A percentile compares a stretch with the other conserved stretches of the same genome.
Evolutionary conservation across 1,284 basidiomycete species (phyloP).

Genomic region (Agaricales sp.): DNA sequence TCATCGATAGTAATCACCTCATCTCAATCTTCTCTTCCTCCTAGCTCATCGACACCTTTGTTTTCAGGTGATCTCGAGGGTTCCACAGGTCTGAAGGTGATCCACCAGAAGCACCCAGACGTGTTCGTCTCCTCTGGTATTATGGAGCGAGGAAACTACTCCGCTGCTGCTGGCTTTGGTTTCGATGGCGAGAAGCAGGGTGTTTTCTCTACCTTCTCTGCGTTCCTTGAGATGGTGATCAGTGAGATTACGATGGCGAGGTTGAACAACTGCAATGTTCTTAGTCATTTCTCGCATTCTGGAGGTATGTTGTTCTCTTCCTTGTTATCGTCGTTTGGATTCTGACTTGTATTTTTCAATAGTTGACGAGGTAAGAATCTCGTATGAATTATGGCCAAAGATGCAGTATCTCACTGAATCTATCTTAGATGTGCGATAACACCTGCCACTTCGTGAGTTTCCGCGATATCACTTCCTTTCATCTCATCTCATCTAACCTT

Average conservation of each 20-base stretch:
- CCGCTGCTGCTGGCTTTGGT: constrained; percentile 79
- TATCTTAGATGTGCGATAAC: constrained; percentile 64
- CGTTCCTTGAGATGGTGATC: constrained; percentile 82
- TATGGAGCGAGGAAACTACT: constrained; percentile 77
- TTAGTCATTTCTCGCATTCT: constrained; percentile 82
- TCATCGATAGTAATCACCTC: constrained; percentile 57
- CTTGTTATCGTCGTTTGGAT: constrained; percentile 2
- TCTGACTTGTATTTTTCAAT: constrained; percentile 6
- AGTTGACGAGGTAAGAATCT: constrained; percentile 46
- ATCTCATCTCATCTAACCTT: background rate
- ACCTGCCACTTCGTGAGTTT: constrained; percentile 61
- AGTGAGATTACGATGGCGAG: constrained; percentile 88
- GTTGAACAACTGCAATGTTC: constrained; percentile 75
- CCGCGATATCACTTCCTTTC: background rate
- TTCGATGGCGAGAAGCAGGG: constrained; percentile 67
- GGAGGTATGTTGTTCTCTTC: constrained; percentile 54
- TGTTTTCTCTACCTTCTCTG: constrained; percentile 81
- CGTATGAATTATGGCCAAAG: background rate
- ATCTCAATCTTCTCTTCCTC: background rate
- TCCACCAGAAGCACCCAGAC: constrained; percentile 81
- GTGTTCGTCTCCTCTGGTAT: constrained; percentile 78
- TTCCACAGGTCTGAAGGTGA: constrained; percentile 76
- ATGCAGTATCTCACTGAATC: background rate
- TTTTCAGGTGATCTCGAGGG: constrained; percentile 67
- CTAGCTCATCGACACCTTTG: background rate